Evolutionary conservation across 306 rosid species (phyloP).

Genomic region (Oxytropis ochrocephala): DNA sequence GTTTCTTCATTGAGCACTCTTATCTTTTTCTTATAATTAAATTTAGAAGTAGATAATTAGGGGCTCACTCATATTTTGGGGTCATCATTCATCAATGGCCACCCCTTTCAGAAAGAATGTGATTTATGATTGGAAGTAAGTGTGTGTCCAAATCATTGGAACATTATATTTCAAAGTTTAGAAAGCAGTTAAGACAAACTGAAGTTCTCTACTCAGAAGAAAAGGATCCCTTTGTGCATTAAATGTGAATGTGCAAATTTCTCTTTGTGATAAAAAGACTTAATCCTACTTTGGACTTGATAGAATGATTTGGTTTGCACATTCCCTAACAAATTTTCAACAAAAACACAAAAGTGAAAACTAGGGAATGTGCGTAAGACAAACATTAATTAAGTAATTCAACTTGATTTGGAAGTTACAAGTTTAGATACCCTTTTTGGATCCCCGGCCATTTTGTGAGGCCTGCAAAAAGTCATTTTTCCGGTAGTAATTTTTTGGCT

Average conservation of each 20-base stretch:
- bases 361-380: not conserved
- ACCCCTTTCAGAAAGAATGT: constrained; percentile 30
- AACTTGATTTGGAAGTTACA: not conserved
- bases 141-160: constrained; percentile 62
- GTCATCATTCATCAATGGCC: constrained; percentile 37
- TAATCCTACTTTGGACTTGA: constrained; percentile 32
- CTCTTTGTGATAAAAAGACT: constrained; percentile 19
- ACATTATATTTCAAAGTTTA: constrained; percentile 41
- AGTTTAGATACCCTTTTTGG: no score
- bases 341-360: constrained; percentile 61
- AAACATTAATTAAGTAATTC: constrained; percentile 3
- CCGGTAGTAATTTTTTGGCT: no score
- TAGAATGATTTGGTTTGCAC: constrained; percentile 60
- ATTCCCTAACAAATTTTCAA: constrained; percentile 61
- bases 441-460: no score
- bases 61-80: constrained; percentile 33
- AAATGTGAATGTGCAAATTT: constrained; percentile 31
- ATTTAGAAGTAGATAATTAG: constrained; percentile 33
- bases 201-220: constrained; percentile 58
- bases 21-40: constrained; percentile 17
- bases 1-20: constrained; percentile 35
- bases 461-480: no score
- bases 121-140: constrained; percentile 33
- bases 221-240: constrained; percentile 60
- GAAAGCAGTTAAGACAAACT: constrained; percentile 29